A percentile compares a stretch with the other conserved stretches of the same genome.
These are phyloP conservation scores for Ceratobasidium sp. DNA, from an alignment of 1,284 basidiomycete genomes.

Conservation along the genomic window DNA sequence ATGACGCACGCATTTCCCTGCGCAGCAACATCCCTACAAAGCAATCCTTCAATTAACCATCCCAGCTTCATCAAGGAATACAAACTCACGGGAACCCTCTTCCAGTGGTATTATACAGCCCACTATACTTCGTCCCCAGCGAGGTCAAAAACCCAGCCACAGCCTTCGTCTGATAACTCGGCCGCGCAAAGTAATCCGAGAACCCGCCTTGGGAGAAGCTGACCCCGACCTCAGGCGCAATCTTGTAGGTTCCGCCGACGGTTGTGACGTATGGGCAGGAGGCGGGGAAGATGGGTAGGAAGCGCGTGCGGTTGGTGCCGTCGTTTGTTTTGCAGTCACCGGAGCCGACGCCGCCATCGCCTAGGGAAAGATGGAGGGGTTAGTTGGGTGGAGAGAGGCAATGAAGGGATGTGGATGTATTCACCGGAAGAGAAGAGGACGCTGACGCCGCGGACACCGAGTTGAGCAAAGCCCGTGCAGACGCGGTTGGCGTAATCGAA, in stretches of 20 bases:
- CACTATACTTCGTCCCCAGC: constrained; percentile 57
- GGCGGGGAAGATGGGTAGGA: constrained; percentile 17
- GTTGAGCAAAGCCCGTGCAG: constrained; percentile 48
- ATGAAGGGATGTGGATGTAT: neutral
- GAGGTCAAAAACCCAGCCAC: constrained; percentile 53
- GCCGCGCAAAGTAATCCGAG: constrained; percentile 71
- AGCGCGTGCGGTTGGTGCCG: neutral
- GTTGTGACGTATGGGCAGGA: constrained; percentile 72
- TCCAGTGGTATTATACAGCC: constrained; percentile 50
- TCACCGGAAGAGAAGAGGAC: constrained; percentile 49
- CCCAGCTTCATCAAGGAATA: no score
- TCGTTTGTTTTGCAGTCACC: constrained; percentile 70
- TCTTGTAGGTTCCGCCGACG: constrained; percentile 56
- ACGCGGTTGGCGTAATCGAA: constrained; percentile 47
- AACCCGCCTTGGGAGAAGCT: constrained; percentile 75
- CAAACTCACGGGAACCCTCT: constrained; percentile 65
- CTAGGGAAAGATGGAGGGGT: neutral
- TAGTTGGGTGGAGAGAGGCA: neutral
- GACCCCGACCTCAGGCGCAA: constrained; percentile 70
- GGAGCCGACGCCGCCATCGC: constrained; percentile 68
- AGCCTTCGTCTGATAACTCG: constrained; percentile 66
- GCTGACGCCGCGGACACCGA: constrained; percentile 49
- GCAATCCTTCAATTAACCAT: no score
- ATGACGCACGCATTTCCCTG: constrained; percentile 59
- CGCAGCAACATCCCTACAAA: constrained; percentile 76